Conservation (phyloP, 257 asterid species). For the Parsonsia alboflavescens region DNA sequence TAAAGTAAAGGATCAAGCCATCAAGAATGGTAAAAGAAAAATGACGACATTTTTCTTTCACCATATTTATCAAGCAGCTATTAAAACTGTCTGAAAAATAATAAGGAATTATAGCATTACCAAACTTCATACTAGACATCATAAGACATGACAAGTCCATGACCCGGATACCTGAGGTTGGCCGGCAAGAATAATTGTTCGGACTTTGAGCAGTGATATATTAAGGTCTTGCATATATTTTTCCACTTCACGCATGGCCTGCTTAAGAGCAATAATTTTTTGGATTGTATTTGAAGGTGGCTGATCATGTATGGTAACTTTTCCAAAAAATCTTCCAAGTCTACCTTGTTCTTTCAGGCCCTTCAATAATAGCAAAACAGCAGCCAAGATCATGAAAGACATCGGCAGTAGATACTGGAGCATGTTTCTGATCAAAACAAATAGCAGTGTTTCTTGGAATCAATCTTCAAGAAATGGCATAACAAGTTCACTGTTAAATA, state of each 20-base stretch:
- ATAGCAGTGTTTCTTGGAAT: slow-evolving; percentile 3
- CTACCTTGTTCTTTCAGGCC: slow-evolving; percentile 98
- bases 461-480: not conserved
- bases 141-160: not conserved
- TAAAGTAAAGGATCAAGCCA: not conserved
- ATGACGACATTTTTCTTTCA: no score
- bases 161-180: slow-evolving; percentile 69
- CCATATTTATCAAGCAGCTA: not conserved
- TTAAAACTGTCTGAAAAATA: not conserved
- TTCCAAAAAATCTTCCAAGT: slow-evolving; percentile 87
- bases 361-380: slow-evolving; percentile 72
- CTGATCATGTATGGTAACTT: slow-evolving; percentile 83
- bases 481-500: not conserved
- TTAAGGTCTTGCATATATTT: slow-evolving; percentile 75
- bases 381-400: slow-evolving; percentile 65
- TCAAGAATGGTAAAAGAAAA: no score
- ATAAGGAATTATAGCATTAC: not conserved
- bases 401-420: slow-evolving; percentile 62
- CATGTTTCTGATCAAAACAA: slow-evolving; percentile 61
- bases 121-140: not conserved
- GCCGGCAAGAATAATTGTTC: slow-evolving; percentile 80
- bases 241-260: slow-evolving; percentile 89
- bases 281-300: slow-evolving; percentile 93
- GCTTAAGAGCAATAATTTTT: slow-evolving; percentile 83
- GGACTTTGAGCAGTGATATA: slow-evolving; percentile 71